These are phyloP conservation scores for Stereum hirsutum DNA, from an alignment of 1,284 basidiomycete species.

Conservation along the genomic window DNA sequence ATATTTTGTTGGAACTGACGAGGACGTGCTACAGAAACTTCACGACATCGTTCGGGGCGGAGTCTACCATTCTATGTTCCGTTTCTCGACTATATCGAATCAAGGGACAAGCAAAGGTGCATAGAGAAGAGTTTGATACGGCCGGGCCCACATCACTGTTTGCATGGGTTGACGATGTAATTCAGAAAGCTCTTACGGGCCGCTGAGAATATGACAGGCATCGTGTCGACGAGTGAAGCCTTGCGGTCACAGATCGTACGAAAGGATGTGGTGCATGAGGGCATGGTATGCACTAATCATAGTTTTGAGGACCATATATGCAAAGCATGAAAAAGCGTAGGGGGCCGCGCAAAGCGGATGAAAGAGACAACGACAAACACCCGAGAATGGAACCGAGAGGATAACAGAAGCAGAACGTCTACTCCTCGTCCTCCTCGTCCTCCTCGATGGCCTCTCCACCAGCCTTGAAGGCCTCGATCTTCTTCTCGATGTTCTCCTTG, in stretches of 20 bases:
- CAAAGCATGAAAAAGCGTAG: background rate
- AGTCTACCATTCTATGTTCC: slow-evolving; percentile 42
- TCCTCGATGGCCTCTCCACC: slow-evolving; percentile 37
- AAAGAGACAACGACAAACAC: no score
- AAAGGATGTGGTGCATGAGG: background rate
- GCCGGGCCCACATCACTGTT: slow-evolving; percentile 21
- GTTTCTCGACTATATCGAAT: slow-evolving; percentile 40
- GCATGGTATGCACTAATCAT: background rate
- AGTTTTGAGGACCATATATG: background rate
- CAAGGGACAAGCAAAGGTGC: slow-evolving; percentile 27
- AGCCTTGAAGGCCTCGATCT: slow-evolving; percentile 81
- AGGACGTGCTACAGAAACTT: slow-evolving; percentile 42
- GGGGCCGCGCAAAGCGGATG: background rate
- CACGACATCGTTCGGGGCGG: slow-evolving; percentile 39
- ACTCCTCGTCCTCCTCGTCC: slow-evolving; percentile 35
- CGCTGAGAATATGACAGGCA: no score
- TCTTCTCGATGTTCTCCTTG: slow-evolving; percentile 67
- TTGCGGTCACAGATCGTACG: no score
- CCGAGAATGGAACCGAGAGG: background rate
- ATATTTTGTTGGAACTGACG: background rate
- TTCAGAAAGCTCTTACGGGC: slow-evolving; percentile 24
- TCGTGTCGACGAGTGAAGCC: no score
- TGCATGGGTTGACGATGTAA: slow-evolving; percentile 39
- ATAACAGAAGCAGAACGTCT: background rate
- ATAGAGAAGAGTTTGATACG: slow-evolving; percentile 26